phyloP scores from a whole-genome alignment of 2,329 filamentous ascomycete genomes.

The Davidsoniella neocaledoniae region DNA sequence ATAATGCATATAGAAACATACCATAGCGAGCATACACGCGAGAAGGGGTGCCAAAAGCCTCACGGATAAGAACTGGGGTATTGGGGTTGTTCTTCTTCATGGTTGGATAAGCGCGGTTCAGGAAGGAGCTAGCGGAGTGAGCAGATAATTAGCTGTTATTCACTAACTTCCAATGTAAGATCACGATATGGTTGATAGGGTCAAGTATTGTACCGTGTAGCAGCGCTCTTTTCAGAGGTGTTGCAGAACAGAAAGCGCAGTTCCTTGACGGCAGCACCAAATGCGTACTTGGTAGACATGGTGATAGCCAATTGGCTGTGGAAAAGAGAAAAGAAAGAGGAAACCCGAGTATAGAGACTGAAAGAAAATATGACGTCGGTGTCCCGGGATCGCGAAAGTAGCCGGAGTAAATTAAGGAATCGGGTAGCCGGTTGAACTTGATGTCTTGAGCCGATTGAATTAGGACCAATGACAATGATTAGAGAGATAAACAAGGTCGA shows the following conservation, averaged over 20 bases:
- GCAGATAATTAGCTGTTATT: not conserved
- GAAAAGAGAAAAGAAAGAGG: not conserved
- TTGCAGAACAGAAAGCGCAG: constrained; percentile 96
- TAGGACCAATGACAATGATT: too few relatives aligned
- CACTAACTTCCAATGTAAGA: not conserved
- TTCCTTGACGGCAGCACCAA: constrained; percentile 78
- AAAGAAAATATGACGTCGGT: not conserved
- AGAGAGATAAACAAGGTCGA: too few relatives aligned
- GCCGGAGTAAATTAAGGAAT: too few relatives aligned
- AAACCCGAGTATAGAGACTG: too few relatives aligned
- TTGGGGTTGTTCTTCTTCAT: constrained; percentile 99
- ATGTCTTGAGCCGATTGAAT: too few relatives aligned
- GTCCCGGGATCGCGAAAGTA: not conserved
- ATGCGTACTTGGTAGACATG: constrained; percentile 60
- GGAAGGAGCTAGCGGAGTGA: constrained; percentile 51
- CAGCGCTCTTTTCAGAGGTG: constrained; percentile 76
- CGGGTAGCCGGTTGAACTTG: too few relatives aligned
- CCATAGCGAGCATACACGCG: constrained; percentile 87
- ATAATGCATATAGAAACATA: constrained; percentile 25
- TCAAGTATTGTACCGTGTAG: constrained; percentile 49
- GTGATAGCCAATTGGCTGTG: not conserved
- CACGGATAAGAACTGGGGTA: constrained; percentile 85
- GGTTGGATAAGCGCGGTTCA: constrained; percentile 80
- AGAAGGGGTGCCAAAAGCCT: constrained; percentile 70
- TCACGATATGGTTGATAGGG: not conserved